Percentiles rank a stretch among this genome's conserved stretches.
Conservation (phyloP, 1,284 basidiomycete genomes). For the Ustilago cynodontis region DNA sequence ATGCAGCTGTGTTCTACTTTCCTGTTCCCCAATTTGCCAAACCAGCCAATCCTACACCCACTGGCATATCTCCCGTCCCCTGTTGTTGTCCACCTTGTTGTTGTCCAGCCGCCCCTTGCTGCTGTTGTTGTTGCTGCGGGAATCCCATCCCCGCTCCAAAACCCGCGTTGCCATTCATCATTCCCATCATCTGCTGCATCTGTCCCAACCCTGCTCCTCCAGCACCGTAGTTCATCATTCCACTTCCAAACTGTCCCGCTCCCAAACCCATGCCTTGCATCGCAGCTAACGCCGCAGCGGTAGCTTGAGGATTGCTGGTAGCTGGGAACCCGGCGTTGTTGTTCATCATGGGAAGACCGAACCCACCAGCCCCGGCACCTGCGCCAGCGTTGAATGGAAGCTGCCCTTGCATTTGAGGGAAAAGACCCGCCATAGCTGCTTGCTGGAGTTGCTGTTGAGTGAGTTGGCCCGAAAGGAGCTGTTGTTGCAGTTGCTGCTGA, state of each 20-base stretch:
- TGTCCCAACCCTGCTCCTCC: constrained; percentile 14
- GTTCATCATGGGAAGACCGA: constrained; percentile 46
- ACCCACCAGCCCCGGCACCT: not conserved
- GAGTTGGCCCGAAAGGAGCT: not conserved
- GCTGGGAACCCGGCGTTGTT: constrained; percentile 19
- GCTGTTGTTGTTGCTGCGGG: constrained; percentile 19
- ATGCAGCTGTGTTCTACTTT: constrained; percentile 15
- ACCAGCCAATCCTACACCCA: constrained; percentile 42
- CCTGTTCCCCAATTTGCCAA: constrained; percentile 49
- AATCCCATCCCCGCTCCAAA: constrained; percentile 26
- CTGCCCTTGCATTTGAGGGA: constrained; percentile 24
- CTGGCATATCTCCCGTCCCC: constrained; percentile 35
- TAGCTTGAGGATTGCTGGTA: constrained; percentile 26
- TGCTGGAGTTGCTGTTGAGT: constrained; percentile 18
- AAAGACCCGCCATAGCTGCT: constrained; percentile 31
- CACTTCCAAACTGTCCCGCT: constrained; percentile 24
- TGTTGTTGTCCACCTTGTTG: constrained; percentile 24
- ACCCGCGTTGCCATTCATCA: constrained; percentile 29
- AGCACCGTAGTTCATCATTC: constrained; percentile 23
- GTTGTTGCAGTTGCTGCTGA: constrained; percentile 27
- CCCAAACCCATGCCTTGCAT: constrained; percentile 37
- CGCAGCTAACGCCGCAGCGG: constrained; percentile 32
- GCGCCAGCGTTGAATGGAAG: constrained; percentile 12
- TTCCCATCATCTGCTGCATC: constrained; percentile 52
- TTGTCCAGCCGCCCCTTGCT: constrained; percentile 17